Evolutionary conservation across 352 stramenopile species (phyloP).

Genomic region (Nothophytophthora sp.): DNA sequence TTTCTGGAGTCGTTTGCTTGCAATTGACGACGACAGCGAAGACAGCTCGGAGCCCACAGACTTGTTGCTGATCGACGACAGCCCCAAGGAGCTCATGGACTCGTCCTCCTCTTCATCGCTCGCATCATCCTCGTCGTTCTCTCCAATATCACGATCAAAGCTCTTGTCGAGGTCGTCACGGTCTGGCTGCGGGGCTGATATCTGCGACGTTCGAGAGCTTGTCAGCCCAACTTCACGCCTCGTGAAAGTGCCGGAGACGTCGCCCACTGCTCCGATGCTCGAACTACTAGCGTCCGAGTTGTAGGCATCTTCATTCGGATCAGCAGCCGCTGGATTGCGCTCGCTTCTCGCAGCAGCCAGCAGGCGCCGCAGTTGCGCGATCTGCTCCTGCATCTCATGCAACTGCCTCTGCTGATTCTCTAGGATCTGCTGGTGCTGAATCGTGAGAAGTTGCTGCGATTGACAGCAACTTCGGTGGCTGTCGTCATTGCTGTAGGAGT

Average conservation of each 20-base stretch:
- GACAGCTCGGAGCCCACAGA: conserved; percentile 54
- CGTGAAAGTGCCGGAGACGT: conserved; percentile 25
- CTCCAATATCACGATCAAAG: conserved; percentile 5
- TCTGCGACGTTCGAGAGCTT: conserved; percentile 23
- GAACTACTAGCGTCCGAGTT: conserved; percentile 30
- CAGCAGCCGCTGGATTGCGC: conserved; percentile 8
- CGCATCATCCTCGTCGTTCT: conserved; percentile 8
- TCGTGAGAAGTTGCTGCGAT: conserved; percentile 62
- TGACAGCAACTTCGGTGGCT: conserved; percentile 57
- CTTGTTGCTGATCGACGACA: conserved; percentile 63
- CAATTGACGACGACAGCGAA: conserved; percentile 62
- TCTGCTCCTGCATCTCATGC: conserved; percentile 75
- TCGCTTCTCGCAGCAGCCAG: conserved; percentile 30
- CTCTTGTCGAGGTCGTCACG: conserved; percentile 6
- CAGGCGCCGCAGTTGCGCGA: conserved; percentile 49
- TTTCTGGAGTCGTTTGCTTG: conserved; percentile 22
- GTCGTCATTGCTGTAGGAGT: not conserved
- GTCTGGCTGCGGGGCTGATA: conserved; percentile 12
- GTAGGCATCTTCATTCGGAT: conserved; percentile 13
- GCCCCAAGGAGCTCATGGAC: conserved; percentile 51
- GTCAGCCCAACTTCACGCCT: conserved; percentile 11
- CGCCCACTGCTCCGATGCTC: conserved; percentile 18
- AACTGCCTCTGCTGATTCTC: conserved; percentile 76
- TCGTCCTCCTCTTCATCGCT: conserved; percentile 12
- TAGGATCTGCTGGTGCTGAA: conserved; percentile 78